phyloP scores from a whole-genome alignment of 345 rosid species.

The Euphorbia tirucalli region DNA sequence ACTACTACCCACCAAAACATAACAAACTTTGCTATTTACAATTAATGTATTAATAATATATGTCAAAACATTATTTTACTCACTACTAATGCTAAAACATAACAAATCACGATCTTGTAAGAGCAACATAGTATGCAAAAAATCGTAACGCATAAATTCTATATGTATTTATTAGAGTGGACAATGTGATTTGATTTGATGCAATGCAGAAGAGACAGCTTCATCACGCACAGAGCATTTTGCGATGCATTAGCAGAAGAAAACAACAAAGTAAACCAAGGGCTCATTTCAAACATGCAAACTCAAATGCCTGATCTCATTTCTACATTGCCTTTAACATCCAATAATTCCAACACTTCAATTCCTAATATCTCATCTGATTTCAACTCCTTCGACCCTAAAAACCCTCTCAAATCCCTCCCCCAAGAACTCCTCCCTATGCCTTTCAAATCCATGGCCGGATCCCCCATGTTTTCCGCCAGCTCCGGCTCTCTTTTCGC shows the following conservation, averaged over 20 bases:
- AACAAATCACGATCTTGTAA: too few species aligned
- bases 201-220: constrained; percentile 58
- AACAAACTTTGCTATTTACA: too few species aligned
- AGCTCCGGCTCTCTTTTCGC: constrained; percentile 49
- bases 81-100: too few species aligned
- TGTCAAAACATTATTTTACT: too few species aligned
- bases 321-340: too few species aligned
- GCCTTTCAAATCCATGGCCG: constrained; percentile 51
- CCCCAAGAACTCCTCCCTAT: constrained; percentile 48
- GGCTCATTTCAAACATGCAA: constrained; percentile 31
- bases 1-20: too few species aligned
- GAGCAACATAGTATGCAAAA: too few species aligned
- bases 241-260: constrained; percentile 75
- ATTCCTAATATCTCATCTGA: constrained; percentile 38
- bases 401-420: constrained; percentile 48
- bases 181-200: too few species aligned
- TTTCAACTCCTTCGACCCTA: constrained; percentile 42
- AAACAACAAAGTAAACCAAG: constrained; percentile 70
- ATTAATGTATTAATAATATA: too few species aligned
- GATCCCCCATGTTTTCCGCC: constrained; percentile 52
- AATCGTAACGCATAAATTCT: too few species aligned
- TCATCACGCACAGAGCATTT: constrained; percentile 70
- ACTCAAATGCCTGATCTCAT: constrained; percentile 46
- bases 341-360: too few species aligned
- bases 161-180: too few species aligned